Base-by-base conservation (phyloP, 2,329 filamentous ascomycete species). In the Colletotrichum trifolii region DNA sequence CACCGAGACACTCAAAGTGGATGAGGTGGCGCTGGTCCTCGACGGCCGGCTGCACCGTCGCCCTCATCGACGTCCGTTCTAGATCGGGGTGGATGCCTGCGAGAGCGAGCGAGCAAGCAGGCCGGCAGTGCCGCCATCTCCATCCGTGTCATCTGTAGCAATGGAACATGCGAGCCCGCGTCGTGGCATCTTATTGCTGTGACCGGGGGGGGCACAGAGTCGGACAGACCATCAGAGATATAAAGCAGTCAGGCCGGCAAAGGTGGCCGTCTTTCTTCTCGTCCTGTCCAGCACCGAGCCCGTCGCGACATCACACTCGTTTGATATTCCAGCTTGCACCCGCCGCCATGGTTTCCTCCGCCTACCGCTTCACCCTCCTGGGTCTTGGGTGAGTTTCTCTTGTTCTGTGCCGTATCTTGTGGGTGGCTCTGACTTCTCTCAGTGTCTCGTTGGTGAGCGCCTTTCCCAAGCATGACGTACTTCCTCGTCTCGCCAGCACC, bases 381-480 rank as follows among this genome's bases (percentile, higher is more conserved):
- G 74, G 73, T 54, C 62, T 75, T 53, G 70, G 72, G 75, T 77
- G 69, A 47, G 69, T 50, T 12, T 17, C 33, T 13, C 34, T 12
- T 13, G 33, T 54, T 12, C 38, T 11, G 15, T 48, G 6, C 13
- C n/a, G 36, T 49, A 6, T 15, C 4, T 7, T 47, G 50, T 10
- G 10, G 17, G 2, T 13, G 8, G 42, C 10, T 4, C 50, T 54
- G 6, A 46, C 55, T 45, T 53, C 13, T 25, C 25, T 4, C 43
- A 77, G 75, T 54, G 70, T 69, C 3, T 62, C 67, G 39, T 38
- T 71, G 15, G 73, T 67, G 15, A 58, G 25, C 17, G 74, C 75
- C 36, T 68, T 69, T 7, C 64, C 69, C 1, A 64, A 70, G 34
- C 45, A 53, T 25, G 15, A 15, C 4, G 25, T 38, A 46, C 17